Evolutionary conservation across 345 rosid genomes (phyloP), one percentile per base, ranked within the genome.

Genomic region (Heritiera fomes): DNA sequence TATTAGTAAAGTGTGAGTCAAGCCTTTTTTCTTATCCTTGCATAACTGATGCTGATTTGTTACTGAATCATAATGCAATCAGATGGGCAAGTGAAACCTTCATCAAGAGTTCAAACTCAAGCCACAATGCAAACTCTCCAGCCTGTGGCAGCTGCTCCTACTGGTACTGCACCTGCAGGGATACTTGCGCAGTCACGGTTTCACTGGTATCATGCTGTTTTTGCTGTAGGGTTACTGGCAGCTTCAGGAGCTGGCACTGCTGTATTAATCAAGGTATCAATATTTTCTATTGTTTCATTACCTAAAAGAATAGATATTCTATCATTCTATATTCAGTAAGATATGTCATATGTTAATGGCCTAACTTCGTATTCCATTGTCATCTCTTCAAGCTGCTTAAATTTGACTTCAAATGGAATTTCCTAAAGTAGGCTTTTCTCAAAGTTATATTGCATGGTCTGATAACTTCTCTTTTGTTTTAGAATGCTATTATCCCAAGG

Each of bases 211-310:
- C 96, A 96, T 87, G 98, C 92, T 79, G 76, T 87, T 84, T 74
- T 84, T 80, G 93, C 95, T 77, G 86, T 96, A 11, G 98, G 98
- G 63, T 68, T 90, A 38, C 78, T 96, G 73, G 98, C 98, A 20
- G 93, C 84, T 62, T 92, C 98, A 61, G 94, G 98, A 86, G 97
- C 94, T 63, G 97, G 98, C 71, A 89, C 97, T 32, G 95, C 88
- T 80, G 80, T 96, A 61, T 81, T 92, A 68, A 76, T 94, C 5
- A 92, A 96, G 99, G 99, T 94, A 82, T 70, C 8, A 30, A 72
- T n/a, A 74, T 64, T 17, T 58, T 20, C 40, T 41, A 4, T 5
- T 46, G 47, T 12, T 34, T 38, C 17, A 53, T 52, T 52, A 49
- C 18, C 4, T 43, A 11, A 20, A 34, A 8, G 6, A 11, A 5